These are phyloP conservation scores for Termitomyces sp. DNA, from an alignment of 768 basidiomycete genomes.

Conservation along the genomic window DNA sequence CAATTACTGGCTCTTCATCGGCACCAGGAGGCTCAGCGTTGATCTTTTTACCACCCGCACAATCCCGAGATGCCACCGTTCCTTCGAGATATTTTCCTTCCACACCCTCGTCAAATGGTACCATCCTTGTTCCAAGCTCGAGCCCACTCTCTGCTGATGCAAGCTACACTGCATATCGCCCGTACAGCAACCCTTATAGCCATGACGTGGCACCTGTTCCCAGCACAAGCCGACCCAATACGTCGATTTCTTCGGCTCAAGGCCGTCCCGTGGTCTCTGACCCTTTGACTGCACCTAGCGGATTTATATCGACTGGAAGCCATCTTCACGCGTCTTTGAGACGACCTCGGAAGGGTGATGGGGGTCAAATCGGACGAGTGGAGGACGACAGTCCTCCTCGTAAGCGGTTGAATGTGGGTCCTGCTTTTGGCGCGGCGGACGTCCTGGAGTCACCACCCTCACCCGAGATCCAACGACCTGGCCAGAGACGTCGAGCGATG, in stretches of 20 bases:
- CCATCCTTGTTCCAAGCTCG: constrained; percentile 71
- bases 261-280: constrained; percentile 33
- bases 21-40: constrained; percentile 15
- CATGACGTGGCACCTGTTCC: constrained; percentile 40
- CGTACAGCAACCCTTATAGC: constrained; percentile 27
- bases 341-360: constrained; percentile 33
- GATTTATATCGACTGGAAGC: constrained; percentile 40
- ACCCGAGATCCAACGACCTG: constrained; percentile 51
- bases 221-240: constrained; percentile 27
- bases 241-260: constrained; percentile 35
- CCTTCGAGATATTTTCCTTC: constrained; percentile 54
- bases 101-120: constrained; percentile 42
- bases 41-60: constrained; percentile 39
- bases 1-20: constrained; percentile 22
- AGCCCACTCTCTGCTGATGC: constrained; percentile 50
- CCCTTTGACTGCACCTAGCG: constrained; percentile 53
- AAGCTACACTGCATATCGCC: constrained; percentile 30
- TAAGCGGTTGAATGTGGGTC: constrained; percentile 60
- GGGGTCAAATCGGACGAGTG: constrained; percentile 29
- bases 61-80: constrained; percentile 74
- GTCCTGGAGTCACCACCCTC: constrained; percentile 46
- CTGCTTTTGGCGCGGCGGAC: constrained; percentile 29
- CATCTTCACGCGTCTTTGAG: constrained; percentile 49
- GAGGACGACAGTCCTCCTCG: constrained; percentile 64
- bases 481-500: constrained; percentile 39